phyloP scores from a whole-genome alignment of 805 yeast genomes.

The Debaryomyces hansenii region DNA sequence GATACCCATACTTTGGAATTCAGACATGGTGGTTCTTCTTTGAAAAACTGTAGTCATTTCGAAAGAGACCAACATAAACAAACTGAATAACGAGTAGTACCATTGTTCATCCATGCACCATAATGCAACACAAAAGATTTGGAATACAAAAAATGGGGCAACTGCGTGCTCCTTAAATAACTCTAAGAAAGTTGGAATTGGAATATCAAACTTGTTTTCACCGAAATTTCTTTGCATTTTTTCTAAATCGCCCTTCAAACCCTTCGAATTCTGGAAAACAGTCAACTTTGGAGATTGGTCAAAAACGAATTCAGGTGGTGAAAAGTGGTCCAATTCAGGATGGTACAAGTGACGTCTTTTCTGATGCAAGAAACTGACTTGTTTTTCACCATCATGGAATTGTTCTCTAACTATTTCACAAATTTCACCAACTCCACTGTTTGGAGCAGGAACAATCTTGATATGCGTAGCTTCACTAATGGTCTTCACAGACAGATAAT shows the following conservation, averaged over 20 bases:
- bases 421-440: conserved; percentile 83
- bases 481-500: conserved; percentile 54
- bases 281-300: conserved; percentile 59
- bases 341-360: conserved; percentile 85
- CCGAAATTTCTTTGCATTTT: conserved; percentile 66
- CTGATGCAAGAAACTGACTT: conserved; percentile 78
- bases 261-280: conserved; percentile 55
- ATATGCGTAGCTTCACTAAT: conserved; percentile 70
- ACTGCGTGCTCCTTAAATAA: conserved; percentile 96
- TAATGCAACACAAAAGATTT: conserved; percentile 89
- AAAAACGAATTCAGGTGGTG: conserved; percentile 80
- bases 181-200: conserved; percentile 88
- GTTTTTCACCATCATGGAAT: conserved; percentile 57
- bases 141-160: conserved; percentile 97
- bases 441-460: conserved; percentile 77
- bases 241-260: conserved; percentile 55
- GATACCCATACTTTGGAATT: conserved; percentile 96
- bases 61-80: conserved; percentile 89
- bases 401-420: conserved; percentile 58
- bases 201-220: conserved; percentile 86
- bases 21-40: conserved; percentile 90
- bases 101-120: conserved; percentile 97
- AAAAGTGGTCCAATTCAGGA: conserved; percentile 50
- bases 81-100: conserved; percentile 89
- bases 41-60: conserved; percentile 95